These are phyloP conservation scores for Gossypium raimondii DNA, from an alignment of 345 rosid species.

Conservation along the genomic window DNA sequence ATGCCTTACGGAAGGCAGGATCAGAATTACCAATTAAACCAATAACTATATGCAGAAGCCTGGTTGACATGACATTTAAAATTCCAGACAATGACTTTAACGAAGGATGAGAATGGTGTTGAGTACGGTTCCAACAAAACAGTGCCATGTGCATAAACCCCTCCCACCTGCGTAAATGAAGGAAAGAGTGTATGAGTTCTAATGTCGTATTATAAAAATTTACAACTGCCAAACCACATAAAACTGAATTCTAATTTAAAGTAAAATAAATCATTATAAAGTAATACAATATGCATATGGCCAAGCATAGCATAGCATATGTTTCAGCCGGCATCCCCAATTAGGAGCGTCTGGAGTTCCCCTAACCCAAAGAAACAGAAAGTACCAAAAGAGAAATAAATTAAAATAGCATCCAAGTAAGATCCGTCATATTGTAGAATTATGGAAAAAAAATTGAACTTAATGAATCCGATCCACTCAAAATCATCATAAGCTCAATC, in stretches of 20 bases:
- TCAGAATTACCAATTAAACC: constrained; percentile 35
- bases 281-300: not conserved
- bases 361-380: not conserved
- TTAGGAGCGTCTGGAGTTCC: not conserved
- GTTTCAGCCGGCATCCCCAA: not conserved
- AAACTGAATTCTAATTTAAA: not conserved
- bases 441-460: not conserved
- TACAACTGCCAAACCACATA: not conserved
- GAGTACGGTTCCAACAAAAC: constrained; percentile 32
- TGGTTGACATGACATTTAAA: constrained; percentile 25
- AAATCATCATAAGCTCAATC: constrained; percentile 8
- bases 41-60: constrained; percentile 39
- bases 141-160: constrained; percentile 52
- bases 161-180: constrained; percentile 48
- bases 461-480: not conserved
- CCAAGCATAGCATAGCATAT: not conserved
- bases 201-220: not conserved
- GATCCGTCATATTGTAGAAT: not conserved
- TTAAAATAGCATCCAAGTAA: not conserved
- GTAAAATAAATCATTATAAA: not conserved
- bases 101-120: constrained; percentile 4
- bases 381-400: not conserved
- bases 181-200: not conserved
- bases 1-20: constrained; percentile 47
- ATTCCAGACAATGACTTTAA: constrained; percentile 23